Evolutionary conservation across 1,284 basidiomycete species (phyloP).

Genomic region (Sphaerobolus stellatus): DNA sequence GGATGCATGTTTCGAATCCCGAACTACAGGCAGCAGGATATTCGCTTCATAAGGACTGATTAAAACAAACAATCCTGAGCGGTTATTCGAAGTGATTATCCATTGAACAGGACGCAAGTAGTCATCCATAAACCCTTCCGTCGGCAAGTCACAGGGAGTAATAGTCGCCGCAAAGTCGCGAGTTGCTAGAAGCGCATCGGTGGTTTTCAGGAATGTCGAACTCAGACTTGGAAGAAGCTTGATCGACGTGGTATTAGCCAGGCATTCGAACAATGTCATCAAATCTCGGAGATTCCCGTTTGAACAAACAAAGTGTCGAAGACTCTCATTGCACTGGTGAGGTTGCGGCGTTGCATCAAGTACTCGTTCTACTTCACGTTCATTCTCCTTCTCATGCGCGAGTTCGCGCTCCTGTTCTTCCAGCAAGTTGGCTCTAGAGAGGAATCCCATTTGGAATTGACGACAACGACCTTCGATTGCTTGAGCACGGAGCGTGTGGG

Average conservation of each 20-base stretch:
- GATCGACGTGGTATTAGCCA: constrained; percentile 22
- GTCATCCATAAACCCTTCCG: constrained; percentile 18
- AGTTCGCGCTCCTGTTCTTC: constrained; percentile 56
- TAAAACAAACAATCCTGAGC: constrained; percentile 36
- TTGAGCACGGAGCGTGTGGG: constrained; percentile 14
- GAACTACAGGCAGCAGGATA: constrained; percentile 39
- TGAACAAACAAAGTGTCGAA: constrained; percentile 29
- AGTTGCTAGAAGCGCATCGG: constrained; percentile 28
- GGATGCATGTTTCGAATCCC: constrained; percentile 29
- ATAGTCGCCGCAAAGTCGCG: constrained; percentile 32
- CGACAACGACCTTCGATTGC: constrained; percentile 29
- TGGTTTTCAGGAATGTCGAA: constrained; percentile 19
- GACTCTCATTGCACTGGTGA: constrained; percentile 25
- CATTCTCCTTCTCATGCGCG: constrained; percentile 42
- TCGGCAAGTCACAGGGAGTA: not conserved
- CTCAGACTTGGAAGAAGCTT: constrained; percentile 6
- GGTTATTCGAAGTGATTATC: constrained; percentile 37
- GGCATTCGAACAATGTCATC: not conserved
- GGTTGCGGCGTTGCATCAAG: constrained; percentile 22
- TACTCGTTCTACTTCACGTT: constrained; percentile 40
- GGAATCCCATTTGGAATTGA: constrained; percentile 26
- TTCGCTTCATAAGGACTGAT: constrained; percentile 50
- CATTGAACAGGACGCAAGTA: constrained; percentile 47
- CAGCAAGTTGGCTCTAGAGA: constrained; percentile 27
- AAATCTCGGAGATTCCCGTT: constrained; percentile 18